Base-by-base conservation (phyloP, 2,329 filamentous ascomycete species). In the Aspergillus thermomutatus region DNA sequence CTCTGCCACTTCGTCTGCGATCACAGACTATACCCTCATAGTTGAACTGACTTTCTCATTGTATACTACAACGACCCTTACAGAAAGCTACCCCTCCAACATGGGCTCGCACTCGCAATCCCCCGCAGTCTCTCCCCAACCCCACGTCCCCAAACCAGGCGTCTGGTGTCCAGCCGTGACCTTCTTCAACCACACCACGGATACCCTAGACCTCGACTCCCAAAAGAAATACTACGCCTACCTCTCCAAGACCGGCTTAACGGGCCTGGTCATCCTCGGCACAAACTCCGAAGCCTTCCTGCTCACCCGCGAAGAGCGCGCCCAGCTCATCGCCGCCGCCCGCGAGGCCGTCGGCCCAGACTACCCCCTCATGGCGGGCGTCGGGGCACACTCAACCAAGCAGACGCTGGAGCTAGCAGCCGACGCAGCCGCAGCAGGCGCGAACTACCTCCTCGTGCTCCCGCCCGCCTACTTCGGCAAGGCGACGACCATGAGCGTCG, bases 391-490 rank as follows among this genome's bases (percentile, higher is more conserved):
- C 70, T 87, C 84, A 17, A 88, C 84, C 2, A 80, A 80, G 60
- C 86, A 89, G 71, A 83, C 83, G 3, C 77, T 87, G 1, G 82
- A 87, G 68, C 82, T 81, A 58, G 79, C 86, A 53, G 65, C 69
- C 27, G 86, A 88, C 65, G 86, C 86, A 1, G 75, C 77, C 21
- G 77, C 77, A 0, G 86, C 84, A 0, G 86, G 85, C 17, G 84
- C 85, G 46, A 77, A 87, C 72, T 88, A 84, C 64, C 79, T 79
- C 0, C 75, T 89, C 14, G 79, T 88, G 10, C 78, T 88, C 27
- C 85, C 86, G 1, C 80, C 83, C 1, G 85, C 80, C 4, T 88
- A 88, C 72, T 88, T 88, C 65, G 84, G 83, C 63, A 87, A 86
- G 70, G 80, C 82, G 14, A 87, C 83, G 3, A 83, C 80, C 3